Base-by-base conservation (phyloP, 2,329 filamentous ascomycete genomes). In the Rasamsonia emersonii region DNA sequence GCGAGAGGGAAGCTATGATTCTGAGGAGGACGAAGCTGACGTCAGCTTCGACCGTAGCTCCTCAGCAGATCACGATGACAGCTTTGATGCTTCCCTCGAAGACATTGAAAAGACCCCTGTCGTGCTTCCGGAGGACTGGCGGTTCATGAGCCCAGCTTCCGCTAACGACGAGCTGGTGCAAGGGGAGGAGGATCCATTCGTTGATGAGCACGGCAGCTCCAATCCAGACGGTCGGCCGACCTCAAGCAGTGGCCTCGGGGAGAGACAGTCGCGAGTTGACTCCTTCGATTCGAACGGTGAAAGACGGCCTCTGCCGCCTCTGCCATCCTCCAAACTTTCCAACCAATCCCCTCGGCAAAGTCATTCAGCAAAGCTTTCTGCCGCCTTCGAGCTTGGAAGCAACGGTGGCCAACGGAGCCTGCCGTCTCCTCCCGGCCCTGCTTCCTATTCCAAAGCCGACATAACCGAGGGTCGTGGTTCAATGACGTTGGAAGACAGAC, bases 61-160 rank as follows among this genome's bases (percentile, higher is more conserved):
- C 16, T 73, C 71, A 4, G 64, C 75, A 17, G 71, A 75, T 33
- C 71, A 73, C 25, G 84, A 89, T 24, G 89, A 95, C 52, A 95
- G 89, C 63, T 96, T 96, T 46, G 89, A 96, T 59, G 89, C 85
- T 9, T 93, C 86, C 5, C 71, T 96, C 2, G 89, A 96, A 59
- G 89, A 96, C 51, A 89, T 86, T 4, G 86, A 93, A 51, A 96
- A 96, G 68, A 96, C 91, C 1, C 91, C 91, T 0, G 91, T 98
- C 8, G 89, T 98, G n/a, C 75, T 93, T 14, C 91, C 91, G 1
- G 91, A 96, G 49, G 86, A 95, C 54, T 98, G 91, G 91, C 78
- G 83, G 41, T 83, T 75, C 43, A 77, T 79, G 71, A 88, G 64
- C 63, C 84, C 62, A 54, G 77, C 68, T 47, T 75, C 58, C 14